Conservation (phyloP, 768 basidiomycete genomes). For the Leccinellum albellum region DNA sequence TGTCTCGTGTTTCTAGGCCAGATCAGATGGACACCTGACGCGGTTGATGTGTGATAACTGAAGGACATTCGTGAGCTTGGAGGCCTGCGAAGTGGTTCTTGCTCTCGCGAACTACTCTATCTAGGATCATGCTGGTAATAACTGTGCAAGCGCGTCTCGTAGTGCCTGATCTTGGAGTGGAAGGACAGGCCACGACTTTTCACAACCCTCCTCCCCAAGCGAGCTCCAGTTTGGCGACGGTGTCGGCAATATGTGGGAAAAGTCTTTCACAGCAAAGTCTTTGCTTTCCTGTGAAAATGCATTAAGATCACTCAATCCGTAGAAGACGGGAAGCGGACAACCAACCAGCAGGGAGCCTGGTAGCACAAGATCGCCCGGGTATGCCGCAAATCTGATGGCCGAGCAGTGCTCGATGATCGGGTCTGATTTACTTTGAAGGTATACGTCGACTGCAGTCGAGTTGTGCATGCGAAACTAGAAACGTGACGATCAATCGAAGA, state of each 20-base stretch:
- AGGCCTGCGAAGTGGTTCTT: neutral
- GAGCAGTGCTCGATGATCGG: conserved; percentile 80
- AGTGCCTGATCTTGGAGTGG: conserved; percentile 15
- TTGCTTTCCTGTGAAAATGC: conserved; percentile 30
- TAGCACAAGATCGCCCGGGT: conserved; percentile 41
- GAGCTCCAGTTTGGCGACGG: conserved; percentile 73
- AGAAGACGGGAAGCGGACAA: neutral
- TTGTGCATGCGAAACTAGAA: conserved; percentile 84
- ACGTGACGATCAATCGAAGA: neutral
- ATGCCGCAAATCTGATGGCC: conserved; percentile 57
- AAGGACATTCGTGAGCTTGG: no score
- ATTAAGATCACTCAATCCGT: neutral
- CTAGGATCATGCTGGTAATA: conserved; percentile 10
- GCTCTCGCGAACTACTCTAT: neutral
- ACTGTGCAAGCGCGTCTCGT: conserved; percentile 14
- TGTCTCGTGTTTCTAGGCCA: neutral
- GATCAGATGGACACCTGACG: neutral
- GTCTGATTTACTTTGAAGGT: conserved; percentile 62
- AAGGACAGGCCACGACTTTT: conserved; percentile 23
- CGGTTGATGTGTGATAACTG: neutral
- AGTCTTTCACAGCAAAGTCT: conserved; percentile 66
- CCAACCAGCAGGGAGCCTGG: conserved; percentile 11
- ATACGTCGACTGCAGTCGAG: conserved; percentile 60
- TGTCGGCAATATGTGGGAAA: conserved; percentile 74
- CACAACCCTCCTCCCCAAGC: conserved; percentile 12